Evolutionary conservation across 805 yeast species (phyloP).

Genomic region (Monosporozyma servazzii): DNA sequence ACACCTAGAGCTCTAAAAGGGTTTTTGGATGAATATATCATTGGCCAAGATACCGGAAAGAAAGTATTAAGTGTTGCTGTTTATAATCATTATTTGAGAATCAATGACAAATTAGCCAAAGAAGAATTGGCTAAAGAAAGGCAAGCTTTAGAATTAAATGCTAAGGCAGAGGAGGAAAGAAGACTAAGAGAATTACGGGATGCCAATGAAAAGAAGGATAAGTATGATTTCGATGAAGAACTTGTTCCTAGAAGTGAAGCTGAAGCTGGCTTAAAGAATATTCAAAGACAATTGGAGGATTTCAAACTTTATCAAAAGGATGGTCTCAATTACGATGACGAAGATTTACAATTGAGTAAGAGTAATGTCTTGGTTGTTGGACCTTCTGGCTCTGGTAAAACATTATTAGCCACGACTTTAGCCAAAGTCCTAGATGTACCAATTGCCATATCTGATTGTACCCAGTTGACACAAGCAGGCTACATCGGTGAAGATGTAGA

Average conservation of each 20-base stretch:
- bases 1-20: conserved; percentile 40
- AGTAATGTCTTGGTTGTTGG: conserved; percentile 49
- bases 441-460: conserved; percentile 51
- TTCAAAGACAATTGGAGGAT: conserved; percentile 23
- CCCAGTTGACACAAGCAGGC: conserved; percentile 56
- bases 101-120: conserved; percentile 34
- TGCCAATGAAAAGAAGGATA: not conserved
- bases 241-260: conserved; percentile 22
- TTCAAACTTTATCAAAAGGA: conserved; percentile 1
- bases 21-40: conserved; percentile 41
- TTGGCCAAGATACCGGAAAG: conserved; percentile 50
- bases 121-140: conserved; percentile 22
- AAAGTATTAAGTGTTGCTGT: conserved; percentile 54
- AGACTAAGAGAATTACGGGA: not conserved
- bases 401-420: conserved; percentile 45
- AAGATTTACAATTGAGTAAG: conserved; percentile 42
- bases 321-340: conserved; percentile 25
- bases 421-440: conserved; percentile 47
- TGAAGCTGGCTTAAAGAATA: conserved; percentile 23
- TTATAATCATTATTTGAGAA: conserved; percentile 46
- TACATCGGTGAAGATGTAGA: conserved; percentile 60
- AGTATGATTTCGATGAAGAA: conserved; percentile 7
- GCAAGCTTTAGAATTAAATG: conserved; percentile 23
- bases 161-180: not conserved
- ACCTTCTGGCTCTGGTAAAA: conserved; percentile 57